Conservation (phyloP, 2,329 filamentous ascomycete species). For the Cercospora brassicicola region DNA sequence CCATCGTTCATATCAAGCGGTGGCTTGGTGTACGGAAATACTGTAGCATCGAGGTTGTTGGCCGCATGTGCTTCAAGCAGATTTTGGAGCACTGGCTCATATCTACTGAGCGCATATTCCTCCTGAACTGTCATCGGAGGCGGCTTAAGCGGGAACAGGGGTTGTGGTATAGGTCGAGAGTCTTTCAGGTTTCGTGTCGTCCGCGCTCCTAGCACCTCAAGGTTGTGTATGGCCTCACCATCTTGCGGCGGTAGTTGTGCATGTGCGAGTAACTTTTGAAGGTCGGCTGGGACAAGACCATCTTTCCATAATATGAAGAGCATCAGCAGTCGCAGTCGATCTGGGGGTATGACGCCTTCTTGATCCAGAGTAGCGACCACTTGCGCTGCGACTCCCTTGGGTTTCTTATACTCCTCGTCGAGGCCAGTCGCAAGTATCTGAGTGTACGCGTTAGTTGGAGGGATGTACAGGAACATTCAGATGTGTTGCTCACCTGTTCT, state of each 20-base stretch:
- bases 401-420: conserved; percentile 88
- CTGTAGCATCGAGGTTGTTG: conserved; percentile 45
- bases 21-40: conserved; percentile 53
- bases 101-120: conserved; percentile 83
- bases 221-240: conserved; percentile 69
- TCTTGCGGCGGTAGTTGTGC: conserved; percentile 74
- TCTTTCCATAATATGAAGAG: conserved; percentile 84
- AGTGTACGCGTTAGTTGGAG: conserved; percentile 9
- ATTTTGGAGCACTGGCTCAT: conserved; percentile 76
- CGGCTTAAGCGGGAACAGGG: conserved; percentile 70
- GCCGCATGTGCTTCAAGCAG: conserved; percentile 70
- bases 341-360: conserved; percentile 66
- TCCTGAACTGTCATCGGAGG: conserved; percentile 61
- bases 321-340: conserved; percentile 80
- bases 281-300: conserved; percentile 79
- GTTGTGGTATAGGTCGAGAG: conserved; percentile 61
- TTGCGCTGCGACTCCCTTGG: conserved; percentile 83
- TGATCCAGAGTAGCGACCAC: conserved; percentile 87
- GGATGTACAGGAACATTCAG: not conserved
- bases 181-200: conserved; percentile 76
- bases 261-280: conserved; percentile 80
- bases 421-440: conserved; percentile 81
- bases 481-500: conserved; percentile 64
- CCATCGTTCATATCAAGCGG: conserved; percentile 63
- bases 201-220: conserved; percentile 78